These are phyloP conservation scores for Lachancea sp. DNA, from an alignment of 805 yeast genomes.

Conservation along the genomic window DNA sequence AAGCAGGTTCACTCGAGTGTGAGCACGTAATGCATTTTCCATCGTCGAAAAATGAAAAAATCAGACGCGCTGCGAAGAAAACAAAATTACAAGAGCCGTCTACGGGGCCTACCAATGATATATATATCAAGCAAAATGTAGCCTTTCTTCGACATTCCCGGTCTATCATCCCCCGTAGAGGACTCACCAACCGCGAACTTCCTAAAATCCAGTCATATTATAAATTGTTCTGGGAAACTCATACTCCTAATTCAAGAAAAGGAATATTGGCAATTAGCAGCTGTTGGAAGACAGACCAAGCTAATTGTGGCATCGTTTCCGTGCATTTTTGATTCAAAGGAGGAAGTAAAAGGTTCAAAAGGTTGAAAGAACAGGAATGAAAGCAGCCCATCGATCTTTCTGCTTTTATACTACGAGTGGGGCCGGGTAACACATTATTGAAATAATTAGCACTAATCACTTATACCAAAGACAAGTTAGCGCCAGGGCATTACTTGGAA, in stretches of 20 bases:
- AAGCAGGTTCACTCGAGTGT: no score
- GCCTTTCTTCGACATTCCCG: constrained; percentile 37
- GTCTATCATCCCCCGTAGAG: constrained; percentile 27
- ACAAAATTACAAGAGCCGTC: no score
- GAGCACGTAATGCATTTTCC: no score
- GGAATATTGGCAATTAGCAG: constrained; percentile 36
- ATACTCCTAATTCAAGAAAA: constrained; percentile 24
- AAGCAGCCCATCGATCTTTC: background rate
- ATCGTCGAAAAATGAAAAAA: no score
- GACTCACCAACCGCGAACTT: constrained; percentile 34
- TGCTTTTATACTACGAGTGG: background rate
- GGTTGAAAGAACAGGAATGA: background rate
- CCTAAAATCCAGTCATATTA: constrained; percentile 30
- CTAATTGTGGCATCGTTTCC: constrained; percentile 38
- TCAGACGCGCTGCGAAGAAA: no score
- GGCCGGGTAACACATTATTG: background rate
- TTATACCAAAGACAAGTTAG: no score
- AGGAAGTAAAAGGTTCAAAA: constrained; percentile 3
- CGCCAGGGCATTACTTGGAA: no score
- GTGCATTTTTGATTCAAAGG: constrained; percentile 30
- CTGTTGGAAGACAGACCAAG: constrained; percentile 32
- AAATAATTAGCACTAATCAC: no score
- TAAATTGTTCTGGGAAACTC: constrained; percentile 33
- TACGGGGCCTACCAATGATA: no score
- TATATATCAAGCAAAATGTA: constrained; percentile 17